Evolutionary conservation across 1,284 basidiomycete species (phyloP).

Genomic region (Marasmius oreades): DNA sequence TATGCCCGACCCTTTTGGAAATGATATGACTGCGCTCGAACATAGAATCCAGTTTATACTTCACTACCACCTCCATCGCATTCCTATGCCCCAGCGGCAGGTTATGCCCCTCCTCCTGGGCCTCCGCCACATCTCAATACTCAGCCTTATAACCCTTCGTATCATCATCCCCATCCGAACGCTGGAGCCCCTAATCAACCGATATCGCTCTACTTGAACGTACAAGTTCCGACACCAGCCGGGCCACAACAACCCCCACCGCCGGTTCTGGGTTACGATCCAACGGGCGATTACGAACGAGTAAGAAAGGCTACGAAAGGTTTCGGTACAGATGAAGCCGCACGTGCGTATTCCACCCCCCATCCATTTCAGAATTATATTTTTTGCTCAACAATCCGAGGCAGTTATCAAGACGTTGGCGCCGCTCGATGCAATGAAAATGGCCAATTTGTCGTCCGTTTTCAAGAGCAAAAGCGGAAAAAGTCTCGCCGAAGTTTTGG

Average conservation of each 20-base stretch:
- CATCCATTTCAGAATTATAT: not conserved
- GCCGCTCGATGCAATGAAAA: conserved; percentile 29
- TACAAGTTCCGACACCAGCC: conserved; percentile 8
- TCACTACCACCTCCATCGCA: not conserved
- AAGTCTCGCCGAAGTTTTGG: conserved; percentile 26
- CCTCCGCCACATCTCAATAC: not conserved
- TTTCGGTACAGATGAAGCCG: conserved; percentile 24
- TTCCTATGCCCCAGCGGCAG: not conserved
- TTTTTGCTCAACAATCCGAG: not conserved
- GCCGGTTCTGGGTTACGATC: conserved; percentile 30
- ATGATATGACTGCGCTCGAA: not conserved
- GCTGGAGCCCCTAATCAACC: not conserved
- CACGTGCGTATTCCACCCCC: conserved; percentile 14
- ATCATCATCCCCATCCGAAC: not conserved
- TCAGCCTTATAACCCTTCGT: not conserved
- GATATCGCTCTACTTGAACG: conserved; percentile 7
- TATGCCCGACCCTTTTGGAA: conserved; percentile 2
- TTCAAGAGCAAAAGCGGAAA: conserved; percentile 30
- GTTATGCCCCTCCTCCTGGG: not conserved
- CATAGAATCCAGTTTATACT: conserved; percentile 4
- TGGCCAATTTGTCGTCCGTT: conserved; percentile 33
- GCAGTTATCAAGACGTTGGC: conserved; percentile 30
- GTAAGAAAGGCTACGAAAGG: conserved; percentile 30
- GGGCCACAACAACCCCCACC: not conserved
- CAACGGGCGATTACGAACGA: conserved; percentile 24